Evolutionary conservation across 192 early-diverging fungal species (phyloP), one percentile per base, ranked within the genome.

Genomic region (Phlyctochytrium bullatum): DNA sequence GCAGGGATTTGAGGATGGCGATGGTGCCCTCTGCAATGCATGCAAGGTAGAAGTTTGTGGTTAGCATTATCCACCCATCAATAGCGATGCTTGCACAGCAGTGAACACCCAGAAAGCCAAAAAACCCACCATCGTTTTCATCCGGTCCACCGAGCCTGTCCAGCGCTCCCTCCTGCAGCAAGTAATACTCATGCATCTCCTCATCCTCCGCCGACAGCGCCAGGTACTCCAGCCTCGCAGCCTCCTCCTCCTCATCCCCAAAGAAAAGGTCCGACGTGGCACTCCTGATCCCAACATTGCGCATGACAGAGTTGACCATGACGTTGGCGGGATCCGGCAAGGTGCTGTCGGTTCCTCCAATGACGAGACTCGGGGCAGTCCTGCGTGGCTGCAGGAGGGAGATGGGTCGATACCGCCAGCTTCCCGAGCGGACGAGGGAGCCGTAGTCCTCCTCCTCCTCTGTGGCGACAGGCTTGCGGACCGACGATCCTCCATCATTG

Each of bases 151-250:
- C 27, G 20, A 57, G 27, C 54, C 25, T 6, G 6, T 57, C 20
- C 54, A 57, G 25, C 6, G 16, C 20, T 10, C 25, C 54, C 12
- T 24, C 14, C 27, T 14, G 20, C 12, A 10, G 20, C 14, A 57
- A 27, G 20, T 25, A 25, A 10, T n/a, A 50, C 10, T 57, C 54
- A 6, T 25, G 10, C 54, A 25, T 28, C 6, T 57, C 54, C 40
- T 50, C 40, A 14, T 57, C 54, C 14, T 57, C 54, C 12, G 10
- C 54, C 27, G 54, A 10, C 54, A 57, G 25, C 12, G 54, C 54
- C 54, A 57, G 54, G 27, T 25, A 57, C 54, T 57, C 54, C 54
- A 57, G 27, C 27, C 54, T 14, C 14, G 54, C 54, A 14, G 54
- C 54, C 54, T 57, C 54, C 25, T 57, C 54, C 27, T 57, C 54